Conservation (phyloP, 2,329 filamentous ascomycete genomes). For the Phialophora chinensis region DNA sequence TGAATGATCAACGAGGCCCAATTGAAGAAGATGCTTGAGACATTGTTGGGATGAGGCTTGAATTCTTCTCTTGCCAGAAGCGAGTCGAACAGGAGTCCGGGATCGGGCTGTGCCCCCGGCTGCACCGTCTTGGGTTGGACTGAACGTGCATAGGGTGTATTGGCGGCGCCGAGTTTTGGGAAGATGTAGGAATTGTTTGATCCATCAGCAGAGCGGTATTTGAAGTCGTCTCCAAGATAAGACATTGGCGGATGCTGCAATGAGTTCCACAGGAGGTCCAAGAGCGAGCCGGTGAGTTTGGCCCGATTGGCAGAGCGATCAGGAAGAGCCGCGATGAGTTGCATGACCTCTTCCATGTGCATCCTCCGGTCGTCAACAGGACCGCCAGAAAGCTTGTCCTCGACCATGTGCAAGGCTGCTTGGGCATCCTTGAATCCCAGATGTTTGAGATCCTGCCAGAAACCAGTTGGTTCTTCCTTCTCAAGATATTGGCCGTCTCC, state of each 20-base stretch:
- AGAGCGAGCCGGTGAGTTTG: constrained; percentile 69
- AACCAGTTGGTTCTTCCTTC: constrained; percentile 56
- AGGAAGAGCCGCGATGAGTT: constrained; percentile 69
- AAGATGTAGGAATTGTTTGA: constrained; percentile 72
- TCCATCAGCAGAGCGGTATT: constrained; percentile 73
- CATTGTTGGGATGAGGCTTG: constrained; percentile 69
- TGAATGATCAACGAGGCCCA: constrained; percentile 77
- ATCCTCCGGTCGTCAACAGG: constrained; percentile 76
- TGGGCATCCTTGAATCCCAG: constrained; percentile 65
- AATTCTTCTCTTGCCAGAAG: constrained; percentile 52
- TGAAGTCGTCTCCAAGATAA: constrained; percentile 60
- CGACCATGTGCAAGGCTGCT: constrained; percentile 67
- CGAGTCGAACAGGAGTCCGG: constrained; percentile 57
- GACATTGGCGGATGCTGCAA: constrained; percentile 74
- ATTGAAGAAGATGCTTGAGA: constrained; percentile 74
- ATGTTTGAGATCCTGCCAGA: constrained; percentile 64
- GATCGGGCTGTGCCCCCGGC: constrained; percentile 71
- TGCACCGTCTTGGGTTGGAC: constrained; percentile 61
- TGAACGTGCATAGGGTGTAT: constrained; percentile 69
- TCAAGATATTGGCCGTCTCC: constrained; percentile 67
- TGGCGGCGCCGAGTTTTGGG: constrained; percentile 70
- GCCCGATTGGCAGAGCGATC: constrained; percentile 65
- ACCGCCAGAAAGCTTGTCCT: constrained; percentile 67
- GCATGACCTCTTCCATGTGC: constrained; percentile 75
- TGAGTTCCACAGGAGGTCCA: constrained; percentile 72